Conservation (phyloP, 371 early-diverging fungal genomes). For the Haplosporangium sp. region DNA sequence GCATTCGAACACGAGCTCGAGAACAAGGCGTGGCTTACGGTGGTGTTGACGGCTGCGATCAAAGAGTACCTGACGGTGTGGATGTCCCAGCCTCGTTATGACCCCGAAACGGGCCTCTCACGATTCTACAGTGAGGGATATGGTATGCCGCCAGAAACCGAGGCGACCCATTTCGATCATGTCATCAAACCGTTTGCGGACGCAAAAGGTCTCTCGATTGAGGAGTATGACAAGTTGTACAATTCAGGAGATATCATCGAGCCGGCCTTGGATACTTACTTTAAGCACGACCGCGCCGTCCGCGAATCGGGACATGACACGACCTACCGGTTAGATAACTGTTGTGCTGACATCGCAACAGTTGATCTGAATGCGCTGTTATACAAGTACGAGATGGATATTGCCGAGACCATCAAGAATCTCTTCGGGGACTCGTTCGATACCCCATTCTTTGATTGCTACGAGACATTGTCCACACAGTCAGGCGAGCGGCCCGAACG, state of each 20-base stretch:
- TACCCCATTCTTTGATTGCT: slow-evolving; percentile 47
- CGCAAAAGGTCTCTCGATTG: slow-evolving; percentile 71
- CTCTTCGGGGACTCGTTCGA: slow-evolving; percentile 68
- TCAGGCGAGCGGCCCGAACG: slow-evolving; percentile 16
- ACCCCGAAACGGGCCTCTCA: slow-evolving; percentile 80
- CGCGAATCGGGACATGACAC: slow-evolving; percentile 98
- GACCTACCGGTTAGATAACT: slow-evolving; percentile 92
- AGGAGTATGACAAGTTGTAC: slow-evolving; percentile 79
- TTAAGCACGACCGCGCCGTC: slow-evolving; percentile 96
- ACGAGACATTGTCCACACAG: slow-evolving; percentile 5
- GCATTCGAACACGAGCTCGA: slow-evolving; percentile 59
- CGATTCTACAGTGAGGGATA: slow-evolving; percentile 91
- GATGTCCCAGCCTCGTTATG: slow-evolving; percentile 85
- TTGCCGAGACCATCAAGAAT: slow-evolving; percentile 77
- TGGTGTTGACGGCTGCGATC: slow-evolving; percentile 80
- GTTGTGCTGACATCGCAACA: slow-evolving; percentile 92
- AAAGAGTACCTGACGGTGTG: slow-evolving; percentile 95
- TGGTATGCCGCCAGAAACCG: slow-evolving; percentile 98
- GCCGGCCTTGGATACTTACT: slow-evolving; percentile 93
- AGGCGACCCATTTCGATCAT: slow-evolving; percentile 93
- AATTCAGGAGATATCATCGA: slow-evolving; percentile 71
- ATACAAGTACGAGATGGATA: slow-evolving; percentile 96
- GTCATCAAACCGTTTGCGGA: slow-evolving; percentile 88
- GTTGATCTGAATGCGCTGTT: slow-evolving; percentile 92
- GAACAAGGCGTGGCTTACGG: slow-evolving; percentile 83